Evolutionary conservation across 2,329 filamentous ascomycete species (phyloP), one percentile per base, ranked within the genome.

Genomic region (Stemphylium beticola): DNA sequence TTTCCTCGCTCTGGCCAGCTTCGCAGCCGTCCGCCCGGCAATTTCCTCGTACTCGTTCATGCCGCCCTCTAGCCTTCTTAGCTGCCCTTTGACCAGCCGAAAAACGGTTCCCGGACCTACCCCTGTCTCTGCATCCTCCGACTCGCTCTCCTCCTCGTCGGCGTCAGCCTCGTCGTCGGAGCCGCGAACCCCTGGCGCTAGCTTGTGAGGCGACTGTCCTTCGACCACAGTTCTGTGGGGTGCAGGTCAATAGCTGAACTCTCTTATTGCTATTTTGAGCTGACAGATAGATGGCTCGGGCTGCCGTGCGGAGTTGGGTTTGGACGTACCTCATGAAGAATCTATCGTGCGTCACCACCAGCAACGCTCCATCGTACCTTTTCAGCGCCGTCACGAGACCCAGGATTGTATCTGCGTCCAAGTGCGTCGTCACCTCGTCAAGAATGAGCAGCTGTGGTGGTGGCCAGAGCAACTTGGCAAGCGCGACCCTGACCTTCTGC

Each of bases 391-490:
- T 81, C 0, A 88, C 82, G 49, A 96, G 75, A 2, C 89, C 90
- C 7, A 85, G 83, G 20, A 93, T 90, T 0, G 89, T 93, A 75
- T 95, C 86, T 58, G 89, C 90, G 71, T 96, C 92, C 36, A 96
- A 80, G 78, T 96, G 92, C 1, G 91, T 93, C 6, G 91, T 95
- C 20, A 92, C 87, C 72, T 92, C 92, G 69, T 93, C 91, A 7
- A 93, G 82, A 5, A 93, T 82, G 2, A 93, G 81, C 52, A 90
- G 83, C 61, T 93, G 90, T 17, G 90, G 90, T 3, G 83, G 79
- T 36, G 78, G 78, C 82, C 87, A 88, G 32, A 93, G 76, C n/a
- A 92, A 75, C 42, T 85, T 82, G 1, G 89, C 89, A 44, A 93
- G 78, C 56, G 88, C 86, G 2, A 85, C 71, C n/a, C 83, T 79